phyloP scores from a whole-genome alignment of 148 eudicot genomes.

The Camellia granthamiana region DNA sequence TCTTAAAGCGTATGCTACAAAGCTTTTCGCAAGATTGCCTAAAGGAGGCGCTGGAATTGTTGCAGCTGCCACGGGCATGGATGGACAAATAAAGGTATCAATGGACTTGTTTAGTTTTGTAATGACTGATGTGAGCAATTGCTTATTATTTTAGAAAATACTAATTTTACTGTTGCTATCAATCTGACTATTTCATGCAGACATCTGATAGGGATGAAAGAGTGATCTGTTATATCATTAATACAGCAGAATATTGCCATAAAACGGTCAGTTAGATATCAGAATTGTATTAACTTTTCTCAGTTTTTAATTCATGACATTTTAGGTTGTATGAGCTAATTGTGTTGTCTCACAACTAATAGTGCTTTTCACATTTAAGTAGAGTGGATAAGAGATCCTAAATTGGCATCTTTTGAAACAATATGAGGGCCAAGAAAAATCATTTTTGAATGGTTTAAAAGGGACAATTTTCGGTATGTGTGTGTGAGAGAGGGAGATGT shows the following conservation, averaged over 20 bases:
- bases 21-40: slow-evolving; percentile 77
- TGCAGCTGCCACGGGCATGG: slow-evolving; percentile 99
- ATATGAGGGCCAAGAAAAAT: slow-evolving; percentile 3
- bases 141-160: background rate
- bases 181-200: slow-evolving; percentile 37
- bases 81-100: slow-evolving; percentile 92
- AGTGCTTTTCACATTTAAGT: background rate
- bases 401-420: background rate
- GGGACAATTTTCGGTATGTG: too few species aligned
- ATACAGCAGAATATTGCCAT: slow-evolving; percentile 98
- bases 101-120: background rate
- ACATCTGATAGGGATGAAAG: slow-evolving; percentile 95
- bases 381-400: background rate
- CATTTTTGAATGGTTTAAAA: background rate
- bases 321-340: slow-evolving; percentile 14
- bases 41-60: slow-evolving; percentile 94
- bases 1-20: slow-evolving; percentile 94
- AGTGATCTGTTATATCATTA: slow-evolving; percentile 84
- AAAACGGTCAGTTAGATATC: slow-evolving; percentile 67
- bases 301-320: slow-evolving; percentile 3
- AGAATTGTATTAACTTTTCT: slow-evolving; percentile 4
- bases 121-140: background rate
- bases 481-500: too few species aligned
- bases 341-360: background rate
- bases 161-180: background rate